Evolutionary conservation across 441 rosid genomes (phyloP).

Genomic region (Corymbia citriodora): DNA sequence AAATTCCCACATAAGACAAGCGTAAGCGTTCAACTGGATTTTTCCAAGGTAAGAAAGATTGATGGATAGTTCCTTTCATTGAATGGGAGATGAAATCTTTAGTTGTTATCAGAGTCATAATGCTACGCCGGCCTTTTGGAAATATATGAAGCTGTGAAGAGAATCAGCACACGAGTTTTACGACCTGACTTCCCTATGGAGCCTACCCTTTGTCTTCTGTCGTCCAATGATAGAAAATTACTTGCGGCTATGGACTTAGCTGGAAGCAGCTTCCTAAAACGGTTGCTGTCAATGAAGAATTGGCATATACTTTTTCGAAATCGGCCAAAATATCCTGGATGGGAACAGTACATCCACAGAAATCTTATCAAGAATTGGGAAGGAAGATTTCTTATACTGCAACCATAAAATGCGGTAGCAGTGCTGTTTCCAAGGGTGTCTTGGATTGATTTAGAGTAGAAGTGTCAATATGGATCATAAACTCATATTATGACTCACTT

Average conservation of each 20-base stretch:
- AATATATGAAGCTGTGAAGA: not conserved
- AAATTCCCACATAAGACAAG: not conserved
- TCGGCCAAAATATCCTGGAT: not conserved
- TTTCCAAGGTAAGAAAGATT: not conserved
- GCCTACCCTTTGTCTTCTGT: not conserved
- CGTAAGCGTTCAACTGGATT: not conserved
- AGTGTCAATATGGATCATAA: too few relatives aligned
- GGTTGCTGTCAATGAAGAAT: not conserved
- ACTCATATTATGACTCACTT: too few relatives aligned
- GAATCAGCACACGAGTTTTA: not conserved
- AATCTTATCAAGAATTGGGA: not conserved
- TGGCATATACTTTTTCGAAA: not conserved
- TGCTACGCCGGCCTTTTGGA: not conserved
- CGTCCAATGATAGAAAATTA: not conserved
- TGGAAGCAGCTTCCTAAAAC: not conserved
- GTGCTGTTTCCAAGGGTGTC: not conserved
- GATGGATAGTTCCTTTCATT: not conserved
- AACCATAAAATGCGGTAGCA: not conserved
- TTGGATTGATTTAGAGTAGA: not conserved
- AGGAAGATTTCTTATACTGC: not conserved
- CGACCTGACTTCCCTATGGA: not conserved
- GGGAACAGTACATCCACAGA: not conserved
- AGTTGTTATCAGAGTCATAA: not conserved
- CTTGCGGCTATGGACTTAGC: not conserved
- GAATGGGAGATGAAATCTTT: not conserved